A percentile compares a stretch with the other conserved stretches of the same genome.
Conservation (phyloP, 176 grass and related monocot genomes). For the Themeda triandra region DNA sequence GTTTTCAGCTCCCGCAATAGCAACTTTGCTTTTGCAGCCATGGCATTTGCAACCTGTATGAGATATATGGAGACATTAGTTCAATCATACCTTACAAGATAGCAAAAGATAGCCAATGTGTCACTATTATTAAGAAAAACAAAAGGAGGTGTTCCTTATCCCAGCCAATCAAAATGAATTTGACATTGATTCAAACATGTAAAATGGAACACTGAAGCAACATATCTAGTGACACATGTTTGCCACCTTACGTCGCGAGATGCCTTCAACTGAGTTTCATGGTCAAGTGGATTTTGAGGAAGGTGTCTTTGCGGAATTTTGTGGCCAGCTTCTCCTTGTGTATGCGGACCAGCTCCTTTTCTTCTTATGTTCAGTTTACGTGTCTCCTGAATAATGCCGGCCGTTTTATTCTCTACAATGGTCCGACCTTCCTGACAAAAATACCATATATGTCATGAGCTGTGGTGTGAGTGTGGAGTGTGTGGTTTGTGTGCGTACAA, state of each 20-base stretch:
- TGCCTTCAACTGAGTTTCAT: constrained; percentile 98
- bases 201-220: constrained; percentile 26
- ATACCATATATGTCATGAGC: not conserved
- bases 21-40: constrained; percentile 99
- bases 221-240: constrained; percentile 57
- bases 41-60: constrained; percentile 92
- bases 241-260: constrained; percentile 99
- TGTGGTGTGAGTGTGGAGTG: no score
- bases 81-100: not conserved
- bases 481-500: no score
- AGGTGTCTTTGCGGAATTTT: constrained; percentile 58
- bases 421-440: constrained; percentile 76
- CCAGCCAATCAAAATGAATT: constrained; percentile 17
- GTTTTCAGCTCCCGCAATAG: constrained; percentile 90
- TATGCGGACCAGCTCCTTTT: constrained; percentile 54
- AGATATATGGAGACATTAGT: constrained; percentile 14
- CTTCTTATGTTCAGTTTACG: constrained; percentile 81
- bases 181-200: constrained; percentile 8
- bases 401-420: constrained; percentile 93
- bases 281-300: constrained; percentile 72
- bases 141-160: constrained; percentile 2
- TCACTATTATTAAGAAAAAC: constrained; percentile 1
- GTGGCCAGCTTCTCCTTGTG: constrained; percentile 49
- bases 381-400: constrained; percentile 89
- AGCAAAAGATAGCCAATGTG: not conserved